Conservation (phyloP, 257 asterid species). For the Solanum peruvianum region DNA sequence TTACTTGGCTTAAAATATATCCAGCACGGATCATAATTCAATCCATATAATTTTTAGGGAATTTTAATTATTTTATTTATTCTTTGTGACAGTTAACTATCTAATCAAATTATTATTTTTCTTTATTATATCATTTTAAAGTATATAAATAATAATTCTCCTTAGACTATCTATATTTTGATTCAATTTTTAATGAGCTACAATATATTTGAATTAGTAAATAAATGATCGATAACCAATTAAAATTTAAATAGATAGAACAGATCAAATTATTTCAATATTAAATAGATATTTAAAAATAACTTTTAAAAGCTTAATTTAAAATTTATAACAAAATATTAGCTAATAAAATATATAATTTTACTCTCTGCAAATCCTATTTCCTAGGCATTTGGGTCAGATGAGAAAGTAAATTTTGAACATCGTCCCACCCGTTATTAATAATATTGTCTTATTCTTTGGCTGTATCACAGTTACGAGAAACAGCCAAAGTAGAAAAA, state of each 20-base stretch:
- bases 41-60: background rate
- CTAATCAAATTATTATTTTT: too few relatives aligned
- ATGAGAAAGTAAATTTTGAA: background rate
- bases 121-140: background rate
- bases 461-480: background rate
- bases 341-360: too few relatives aligned
- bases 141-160: background rate
- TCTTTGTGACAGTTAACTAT: too few relatives aligned
- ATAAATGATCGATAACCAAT: too few relatives aligned
- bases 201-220: too few relatives aligned
- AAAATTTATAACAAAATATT: too few relatives aligned
- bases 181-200: too few relatives aligned
- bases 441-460: background rate
- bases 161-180: too few relatives aligned
- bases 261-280: too few relatives aligned
- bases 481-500: background rate
- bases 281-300: too few relatives aligned
- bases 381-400: background rate
- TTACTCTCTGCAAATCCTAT: background rate
- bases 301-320: accelerated
- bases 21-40: background rate
- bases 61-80: too few relatives aligned
- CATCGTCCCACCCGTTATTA: background rate
- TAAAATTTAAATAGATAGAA: too few relatives aligned
- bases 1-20: background rate